Evolutionary conservation across 768 basidiomycete species (phyloP), one percentile per base, ranked within the genome.

Genomic region (Rhizopogon vinicolor): DNA sequence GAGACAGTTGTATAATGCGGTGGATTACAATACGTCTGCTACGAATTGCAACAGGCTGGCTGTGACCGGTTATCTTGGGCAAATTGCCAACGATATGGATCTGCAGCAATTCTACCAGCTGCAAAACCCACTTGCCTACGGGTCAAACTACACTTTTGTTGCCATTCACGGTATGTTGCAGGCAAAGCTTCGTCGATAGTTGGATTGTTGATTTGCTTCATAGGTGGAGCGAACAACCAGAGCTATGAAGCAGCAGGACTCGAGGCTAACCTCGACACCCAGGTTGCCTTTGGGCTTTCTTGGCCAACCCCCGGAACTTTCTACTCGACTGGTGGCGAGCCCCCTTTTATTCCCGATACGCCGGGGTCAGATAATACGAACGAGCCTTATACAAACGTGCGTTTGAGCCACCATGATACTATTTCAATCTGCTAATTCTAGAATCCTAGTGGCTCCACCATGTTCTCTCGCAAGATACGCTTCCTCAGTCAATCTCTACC

Each of bases 221-320:
- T 53, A 87, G 88, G 80, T 48, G 87, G 86, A 2, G 40, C 70
- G 55, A 87, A 90, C 62, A 75, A 77, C 55, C 87, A 91, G 63
- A 80, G 60, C 45, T 42, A 71, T n/a, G 68, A 67, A 0, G 68
- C 72, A 13, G 82, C 87, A 14, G 86, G 87, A 1, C 62, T 55
- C 3, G 89, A 91, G 65, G 88, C 87, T 3, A 77, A 85, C 58
- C 69, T 89, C 28, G 87, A 89, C 58, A 77, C 79, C 3, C 86
- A 89, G 62, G 86, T 83, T 65, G 84, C 79, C 1, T 84, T 79
- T 56, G 88, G 87, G 18, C 53, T 90, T 28, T 74, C 84, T 5
- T 78, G 78, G 63, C 87, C 87, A 1, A 86, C 79, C 6, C 79
- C 79, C 3, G 73, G 71, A 6, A 82, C 78, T 4, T 84, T 84